Conservation (phyloP, 2,329 filamentous ascomycete genomes). For the Pseudodiploospora longispora region DNA sequence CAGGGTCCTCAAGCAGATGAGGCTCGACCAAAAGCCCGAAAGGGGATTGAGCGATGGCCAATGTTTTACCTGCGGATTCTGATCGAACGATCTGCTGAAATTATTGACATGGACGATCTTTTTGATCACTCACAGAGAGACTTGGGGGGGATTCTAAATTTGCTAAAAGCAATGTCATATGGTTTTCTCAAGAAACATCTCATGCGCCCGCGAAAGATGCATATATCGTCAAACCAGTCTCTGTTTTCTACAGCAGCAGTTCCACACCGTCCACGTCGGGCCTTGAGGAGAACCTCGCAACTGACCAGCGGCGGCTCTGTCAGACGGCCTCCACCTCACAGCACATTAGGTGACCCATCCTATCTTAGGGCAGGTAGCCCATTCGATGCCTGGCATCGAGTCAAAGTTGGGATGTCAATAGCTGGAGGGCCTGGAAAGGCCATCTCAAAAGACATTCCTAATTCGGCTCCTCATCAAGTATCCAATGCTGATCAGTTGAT, state of each 20-base stretch:
- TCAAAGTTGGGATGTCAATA: constrained; percentile 19
- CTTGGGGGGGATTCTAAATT: constrained; percentile 43
- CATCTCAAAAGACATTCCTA: neutral
- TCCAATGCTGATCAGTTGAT: constrained; percentile 22
- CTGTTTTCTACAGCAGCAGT: constrained; percentile 17
- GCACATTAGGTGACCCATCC: constrained; percentile 1
- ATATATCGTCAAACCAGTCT: constrained; percentile 14
- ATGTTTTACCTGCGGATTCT: constrained; percentile 77
- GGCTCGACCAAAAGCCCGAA: constrained; percentile 33
- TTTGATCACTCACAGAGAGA: constrained; percentile 38
- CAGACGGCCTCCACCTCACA: constrained; percentile 8
- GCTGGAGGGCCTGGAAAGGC: neutral
- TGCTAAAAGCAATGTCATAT: constrained; percentile 60
- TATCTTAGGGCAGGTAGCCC: constrained; percentile 12
- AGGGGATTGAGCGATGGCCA: constrained; percentile 72
- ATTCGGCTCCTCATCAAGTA: neutral
- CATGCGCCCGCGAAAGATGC: constrained; percentile 47
- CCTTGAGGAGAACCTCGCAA: constrained; percentile 7
- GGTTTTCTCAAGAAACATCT: constrained; percentile 70
- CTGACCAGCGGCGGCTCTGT: constrained; percentile 7
- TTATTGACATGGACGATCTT: constrained; percentile 27
- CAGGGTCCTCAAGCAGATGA: constrained; percentile 16
- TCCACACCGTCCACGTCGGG: constrained; percentile 10
- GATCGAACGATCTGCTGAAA: constrained; percentile 20
- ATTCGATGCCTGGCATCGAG: constrained; percentile 31